phyloP scores from a whole-genome alignment of 2,329 filamentous ascomycete species.

The Cyphellophora attinorum region DNA sequence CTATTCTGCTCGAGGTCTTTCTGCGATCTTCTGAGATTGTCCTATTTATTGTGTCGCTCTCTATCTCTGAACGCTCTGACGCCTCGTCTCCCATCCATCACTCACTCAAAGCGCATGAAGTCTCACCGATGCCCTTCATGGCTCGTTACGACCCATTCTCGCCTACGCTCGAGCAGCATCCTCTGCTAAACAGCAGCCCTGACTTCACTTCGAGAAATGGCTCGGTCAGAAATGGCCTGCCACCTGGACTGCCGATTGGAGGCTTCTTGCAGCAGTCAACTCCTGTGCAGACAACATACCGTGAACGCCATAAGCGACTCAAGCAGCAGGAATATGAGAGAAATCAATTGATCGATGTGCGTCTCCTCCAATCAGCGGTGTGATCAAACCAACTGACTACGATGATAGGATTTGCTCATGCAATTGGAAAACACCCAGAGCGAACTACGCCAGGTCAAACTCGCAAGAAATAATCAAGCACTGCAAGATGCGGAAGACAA shows the following conservation, averaged over 20 bases:
- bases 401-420: constrained; percentile 35
- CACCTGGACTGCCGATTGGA: constrained; percentile 5
- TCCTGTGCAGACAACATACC: constrained; percentile 10
- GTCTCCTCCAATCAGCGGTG: not conserved
- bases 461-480: not conserved
- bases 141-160: constrained; percentile 19
- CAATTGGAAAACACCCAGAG: constrained; percentile 34
- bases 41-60: too few species aligned
- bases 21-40: too few species aligned
- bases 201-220: constrained; percentile 15
- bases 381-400: too few species aligned
- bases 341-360: constrained; percentile 39
- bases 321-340: constrained; percentile 35
- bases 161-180: constrained; percentile 17
- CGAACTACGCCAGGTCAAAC: constrained; percentile 19
- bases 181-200: constrained; percentile 18
- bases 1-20: too few species aligned
- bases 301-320: constrained; percentile 34
- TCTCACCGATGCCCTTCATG: constrained; percentile 20
- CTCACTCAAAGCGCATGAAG: too few species aligned
- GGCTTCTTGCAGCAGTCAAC: constrained; percentile 4
- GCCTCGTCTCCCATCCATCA: too few species aligned
- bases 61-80: too few species aligned
- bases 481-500: not conserved
- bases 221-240: constrained; percentile 12